phyloP scores from a whole-genome alignment of 148 eudicot genomes.

The Amaranthus cruentus region DNA sequence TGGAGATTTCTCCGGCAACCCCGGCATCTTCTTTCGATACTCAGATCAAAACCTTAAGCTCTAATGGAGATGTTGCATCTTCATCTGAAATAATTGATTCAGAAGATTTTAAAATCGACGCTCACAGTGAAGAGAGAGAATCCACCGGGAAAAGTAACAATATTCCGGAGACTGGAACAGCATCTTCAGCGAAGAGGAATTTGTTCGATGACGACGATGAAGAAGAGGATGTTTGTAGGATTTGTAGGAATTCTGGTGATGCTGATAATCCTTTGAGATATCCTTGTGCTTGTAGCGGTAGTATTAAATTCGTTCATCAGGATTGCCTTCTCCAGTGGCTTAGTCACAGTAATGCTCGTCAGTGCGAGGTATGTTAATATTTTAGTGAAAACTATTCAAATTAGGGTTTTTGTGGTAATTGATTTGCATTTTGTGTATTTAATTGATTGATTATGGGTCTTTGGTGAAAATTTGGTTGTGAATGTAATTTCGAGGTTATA shows the following conservation, averaged over 20 bases:
- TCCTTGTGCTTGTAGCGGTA: constrained; percentile 93
- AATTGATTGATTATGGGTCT: background rate
- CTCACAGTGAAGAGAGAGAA: constrained; percentile 7
- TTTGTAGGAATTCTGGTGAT: constrained; percentile 84
- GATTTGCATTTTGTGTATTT: background rate
- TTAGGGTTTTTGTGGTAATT: background rate
- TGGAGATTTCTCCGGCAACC: constrained; percentile 44
- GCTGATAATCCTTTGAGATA: constrained; percentile 72
- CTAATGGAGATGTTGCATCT: constrained; percentile 14
- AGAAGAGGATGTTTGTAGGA: constrained; percentile 75
- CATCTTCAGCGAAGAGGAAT: background rate
- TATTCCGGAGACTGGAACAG: background rate
- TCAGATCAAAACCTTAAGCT: constrained; percentile 16
- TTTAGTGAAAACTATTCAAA: too few species aligned
- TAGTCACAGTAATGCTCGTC: constrained; percentile 92
- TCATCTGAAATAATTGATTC: constrained; percentile 7
- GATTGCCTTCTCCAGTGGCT: constrained; percentile 97
- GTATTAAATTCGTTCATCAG: constrained; percentile 90
- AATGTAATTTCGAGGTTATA: background rate
- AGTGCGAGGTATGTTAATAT: constrained; percentile 61
- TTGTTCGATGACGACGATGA: constrained; percentile 65
- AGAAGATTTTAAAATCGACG: constrained; percentile 25
- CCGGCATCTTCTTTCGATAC: constrained; percentile 21
- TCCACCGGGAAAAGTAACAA: background rate
- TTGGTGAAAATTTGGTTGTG: background rate